Base-by-base conservation (phyloP, 31 red algal genomes). In the Bonnemaisonia californica region DNA sequence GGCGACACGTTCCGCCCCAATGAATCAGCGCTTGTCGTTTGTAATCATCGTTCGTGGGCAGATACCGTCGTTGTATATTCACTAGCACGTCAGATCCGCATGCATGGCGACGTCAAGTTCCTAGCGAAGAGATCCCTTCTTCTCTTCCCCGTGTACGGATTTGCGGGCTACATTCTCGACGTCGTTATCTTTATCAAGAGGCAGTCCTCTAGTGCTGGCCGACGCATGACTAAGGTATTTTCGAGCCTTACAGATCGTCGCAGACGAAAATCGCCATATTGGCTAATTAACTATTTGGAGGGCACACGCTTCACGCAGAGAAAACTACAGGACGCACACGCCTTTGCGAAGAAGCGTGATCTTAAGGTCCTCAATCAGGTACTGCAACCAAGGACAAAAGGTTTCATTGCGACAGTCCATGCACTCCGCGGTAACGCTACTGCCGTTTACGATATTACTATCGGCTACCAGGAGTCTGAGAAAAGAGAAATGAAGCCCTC, bases 51-150 rank as follows among this genome's bases (percentile, higher is more conserved):
- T 8, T 89, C 88, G 11, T 98, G 95, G 95, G 77, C 77, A 13
- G 95, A 98, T 57, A 92, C 91, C 62, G 64, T 98, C 59, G 64
- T 94, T 7, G 56, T 98, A 55, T 98, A 88, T 67, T 94, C 81
- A 0, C 59, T 94, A 12, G 95, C 95, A 23, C 81, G 91, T 7
- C 92, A 92, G 64, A 87, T 91, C 18, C 81, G 91, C 54, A 83
- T 83, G 45, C 76, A 94, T 33, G 95, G 95, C 66, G 91, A 98
- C 54, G 87, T 98, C 72, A 94, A 93, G 59, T 98, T 98, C 75
- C 75, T 98, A 12, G 92, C 91, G 54, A 98, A 98, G 68, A 76
- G 80, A 35, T 90, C 92, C 28, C 79, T 98, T n/a, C 69, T 91
- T 18, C 59, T 79, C 24, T 91, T 94, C 71, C 95, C 95, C 11